Evolutionary conservation across 108 stramenopile genomes (phyloP), one percentile per base, ranked within the genome.

Genomic region (Epipyxis sp.): DNA sequence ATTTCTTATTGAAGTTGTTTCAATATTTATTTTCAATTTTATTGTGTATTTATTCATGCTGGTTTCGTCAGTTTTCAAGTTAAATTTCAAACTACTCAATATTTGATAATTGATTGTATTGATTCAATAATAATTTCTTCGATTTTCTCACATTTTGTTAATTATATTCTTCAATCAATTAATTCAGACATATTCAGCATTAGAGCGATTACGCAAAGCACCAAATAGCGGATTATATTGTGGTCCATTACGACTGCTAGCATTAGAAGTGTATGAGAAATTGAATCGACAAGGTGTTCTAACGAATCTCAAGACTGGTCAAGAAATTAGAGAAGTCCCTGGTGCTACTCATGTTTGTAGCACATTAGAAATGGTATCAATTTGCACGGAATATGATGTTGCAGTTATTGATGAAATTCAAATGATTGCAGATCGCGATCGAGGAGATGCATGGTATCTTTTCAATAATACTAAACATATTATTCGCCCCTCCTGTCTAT

Each of bases 361-460:
- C 30, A 97, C 96, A 1, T 92, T 97, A 0, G 96, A 97, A 83
- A 89, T 97, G 89, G 84, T 84, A 13, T 40, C 42, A 39, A 45
- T 86, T 25, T 69, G 83, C 3, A 67, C 84, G 61, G 89, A 87
- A 59, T 92, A 85, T 68, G 94, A 95, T 71, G 93, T 95, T 42
- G 96, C 91, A 6, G 95, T 97, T n/a, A 86, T 97, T 59, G 96
- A 97, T 86, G 96, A 97, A 83, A 92, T 97, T 50, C 96, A 97
- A 84, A 91, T 97, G 92, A 87, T 95, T 59, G 82, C 84, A 1
- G 93, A 94, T 80, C 57, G 44, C 3, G 46, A 89, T 37, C 86
- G 93, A 27, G 92, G 91, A 40, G 83, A 81, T 69, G 90, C 93
- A 1, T 95, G 93, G 92, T 92, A 90, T 35, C 30, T 13, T 10